phyloP scores from a whole-genome alignment of 129 eudicot genomes.

The Flaveria trinervia region DNA sequence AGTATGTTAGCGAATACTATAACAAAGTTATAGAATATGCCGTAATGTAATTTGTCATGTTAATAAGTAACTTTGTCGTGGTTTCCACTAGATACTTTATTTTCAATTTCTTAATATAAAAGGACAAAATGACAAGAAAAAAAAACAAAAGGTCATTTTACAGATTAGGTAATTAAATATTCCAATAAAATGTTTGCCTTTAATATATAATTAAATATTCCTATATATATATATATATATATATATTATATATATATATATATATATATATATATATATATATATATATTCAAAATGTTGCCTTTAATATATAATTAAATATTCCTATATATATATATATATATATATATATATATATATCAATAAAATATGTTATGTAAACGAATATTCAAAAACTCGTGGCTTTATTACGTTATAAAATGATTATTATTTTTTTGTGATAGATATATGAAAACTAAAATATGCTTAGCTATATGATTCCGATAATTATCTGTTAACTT shows the following conservation, averaged over 20 bases:
- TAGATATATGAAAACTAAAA: not conserved
- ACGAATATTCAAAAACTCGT: not conserved
- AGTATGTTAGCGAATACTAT: too few species aligned
- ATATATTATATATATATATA: too few species aligned
- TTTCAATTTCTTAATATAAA: not conserved
- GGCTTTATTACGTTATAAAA: not conserved
- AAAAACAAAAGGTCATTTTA: not conserved
- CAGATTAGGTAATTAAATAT: not conserved
- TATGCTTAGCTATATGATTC: not conserved
- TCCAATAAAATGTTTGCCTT: not conserved
- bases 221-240: too few species aligned
- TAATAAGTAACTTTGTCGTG: not conserved
- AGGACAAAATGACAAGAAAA: not conserved
- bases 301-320: too few species aligned
- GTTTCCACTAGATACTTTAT: not conserved
- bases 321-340: too few species aligned
- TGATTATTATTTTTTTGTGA: not conserved
- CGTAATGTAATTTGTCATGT: not conserved
- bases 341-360: too few species aligned
- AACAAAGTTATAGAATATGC: not conserved
- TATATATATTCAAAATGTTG: too few species aligned
- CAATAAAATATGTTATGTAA: not conserved
- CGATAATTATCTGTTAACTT: not conserved
- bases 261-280: too few species aligned
- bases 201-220: too few species aligned